A percentile compares a stretch with the other conserved stretches of the same genome.
Evolutionary conservation across 2,329 filamentous ascomycete genomes (phyloP).

Genomic region (Trichoderma semiorbis): DNA sequence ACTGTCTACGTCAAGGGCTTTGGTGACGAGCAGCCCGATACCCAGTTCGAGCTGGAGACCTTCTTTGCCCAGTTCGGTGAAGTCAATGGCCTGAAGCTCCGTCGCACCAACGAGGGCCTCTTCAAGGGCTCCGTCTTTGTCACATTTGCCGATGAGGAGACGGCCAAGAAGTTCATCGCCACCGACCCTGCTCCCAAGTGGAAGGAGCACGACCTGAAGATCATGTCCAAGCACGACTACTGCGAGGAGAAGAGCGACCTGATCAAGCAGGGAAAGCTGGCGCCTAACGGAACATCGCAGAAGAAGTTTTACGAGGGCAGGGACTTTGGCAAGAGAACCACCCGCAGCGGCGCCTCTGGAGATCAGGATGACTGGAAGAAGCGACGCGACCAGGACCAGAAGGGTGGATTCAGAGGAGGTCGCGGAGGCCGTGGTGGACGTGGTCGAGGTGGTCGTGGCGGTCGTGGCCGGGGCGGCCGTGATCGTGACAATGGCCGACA

Average conservation of each 20-base stretch:
- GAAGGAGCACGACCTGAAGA: constrained; percentile 73
- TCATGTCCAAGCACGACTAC: constrained; percentile 88
- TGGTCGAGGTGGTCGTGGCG: constrained; percentile 41
- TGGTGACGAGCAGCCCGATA: constrained; percentile 74
- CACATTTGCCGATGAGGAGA: constrained; percentile 79
- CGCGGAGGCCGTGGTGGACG: constrained; percentile 44
- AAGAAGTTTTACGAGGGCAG: constrained; percentile 51
- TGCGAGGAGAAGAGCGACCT: constrained; percentile 71
- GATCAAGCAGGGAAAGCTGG: constrained; percentile 67
- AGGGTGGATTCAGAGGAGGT: constrained; percentile 53
- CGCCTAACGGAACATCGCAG: constrained; percentile 48
- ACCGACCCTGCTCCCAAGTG: constrained; percentile 79
- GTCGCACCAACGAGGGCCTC: constrained; percentile 64
- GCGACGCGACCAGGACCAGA: constrained; percentile 59
- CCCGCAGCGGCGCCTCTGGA: constrained; percentile 41
- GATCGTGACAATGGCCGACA: constrained; percentile 24
- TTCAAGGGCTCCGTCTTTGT: constrained; percentile 99
- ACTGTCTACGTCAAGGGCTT: constrained; percentile 95
- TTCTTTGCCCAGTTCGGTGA: constrained; percentile 83
- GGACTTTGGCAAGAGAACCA: constrained; percentile 36
- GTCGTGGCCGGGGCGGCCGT: constrained; percentile 41
- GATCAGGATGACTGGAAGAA: constrained; percentile 61
- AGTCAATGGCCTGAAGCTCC: constrained; percentile 79
- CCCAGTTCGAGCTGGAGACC: constrained; percentile 89
- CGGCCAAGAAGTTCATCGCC: constrained; percentile 74